Percentiles rank a stretch among this genome's conserved stretches.
Conservation (phyloP, 2,329 filamentous ascomycete species). For the Monosporascus sp. region DNA sequence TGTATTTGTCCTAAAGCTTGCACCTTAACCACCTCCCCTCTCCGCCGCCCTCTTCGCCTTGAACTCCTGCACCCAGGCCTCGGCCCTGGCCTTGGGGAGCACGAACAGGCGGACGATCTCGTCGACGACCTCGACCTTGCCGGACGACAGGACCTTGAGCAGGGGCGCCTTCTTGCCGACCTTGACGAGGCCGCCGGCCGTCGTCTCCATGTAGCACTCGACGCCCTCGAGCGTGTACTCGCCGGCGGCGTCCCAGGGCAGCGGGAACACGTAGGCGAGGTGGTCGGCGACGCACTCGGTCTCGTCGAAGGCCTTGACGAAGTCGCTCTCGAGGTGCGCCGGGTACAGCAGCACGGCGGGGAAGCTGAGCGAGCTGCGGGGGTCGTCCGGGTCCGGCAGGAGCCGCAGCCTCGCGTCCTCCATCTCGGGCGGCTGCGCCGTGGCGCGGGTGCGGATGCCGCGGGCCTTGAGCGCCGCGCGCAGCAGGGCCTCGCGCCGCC, state of each 20-base stretch:
- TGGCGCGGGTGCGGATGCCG: slow-evolving; percentile 63
- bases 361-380: slow-evolving; percentile 66
- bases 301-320: slow-evolving; percentile 84
- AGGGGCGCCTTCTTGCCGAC: slow-evolving; percentile 80
- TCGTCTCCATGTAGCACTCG: slow-evolving; percentile 87
- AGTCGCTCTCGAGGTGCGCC: slow-evolving; percentile 74
- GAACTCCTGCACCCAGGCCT: slow-evolving; percentile 76
- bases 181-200: slow-evolving; percentile 74
- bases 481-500: slow-evolving; percentile 56
- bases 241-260: slow-evolving; percentile 73
- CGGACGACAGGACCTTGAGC: slow-evolving; percentile 66
- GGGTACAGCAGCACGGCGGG: slow-evolving; percentile 85
- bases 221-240: slow-evolving; percentile 64
- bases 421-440: slow-evolving; percentile 73
- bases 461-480: slow-evolving; percentile 62
- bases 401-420: slow-evolving; percentile 74
- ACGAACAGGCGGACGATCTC: slow-evolving; percentile 78
- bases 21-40: slow-evolving; percentile 25
- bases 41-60: slow-evolving; percentile 65
- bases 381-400: slow-evolving; percentile 66
- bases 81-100: slow-evolving; percentile 65
- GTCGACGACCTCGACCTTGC: slow-evolving; percentile 83
- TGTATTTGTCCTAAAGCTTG: slow-evolving; percentile 1
- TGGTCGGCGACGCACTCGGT: slow-evolving; percentile 70
- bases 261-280: slow-evolving; percentile 76